A percentile compares a stretch with the other conserved stretches of the same genome.
Conservation (phyloP, 1,284 basidiomycete species). For the Kwoniella shivajii region DNA sequence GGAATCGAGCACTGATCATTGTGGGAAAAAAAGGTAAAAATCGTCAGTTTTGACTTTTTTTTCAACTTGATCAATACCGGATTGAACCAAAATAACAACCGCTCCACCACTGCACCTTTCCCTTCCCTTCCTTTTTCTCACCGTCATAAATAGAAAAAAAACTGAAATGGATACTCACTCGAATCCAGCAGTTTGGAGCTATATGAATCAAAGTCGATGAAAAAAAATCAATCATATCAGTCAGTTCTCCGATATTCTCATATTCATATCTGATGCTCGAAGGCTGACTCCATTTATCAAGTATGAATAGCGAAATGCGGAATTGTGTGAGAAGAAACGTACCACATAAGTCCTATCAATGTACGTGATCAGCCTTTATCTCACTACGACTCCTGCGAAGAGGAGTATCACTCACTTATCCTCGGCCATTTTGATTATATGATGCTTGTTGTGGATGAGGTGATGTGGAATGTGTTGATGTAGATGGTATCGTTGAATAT, state of each 20-base stretch:
- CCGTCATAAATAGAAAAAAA: background rate
- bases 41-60: background rate
- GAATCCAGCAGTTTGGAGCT: slow-evolving; percentile 57
- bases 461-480: too few relatives aligned
- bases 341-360: slow-evolving; percentile 50
- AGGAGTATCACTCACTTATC: slow-evolving; percentile 39
- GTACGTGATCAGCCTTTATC: background rate
- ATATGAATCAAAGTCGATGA: background rate
- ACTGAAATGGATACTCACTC: slow-evolving; percentile 45
- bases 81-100: too few relatives aligned
- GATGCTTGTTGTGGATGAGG: background rate
- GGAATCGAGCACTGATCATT: slow-evolving; percentile 82
- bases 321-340: slow-evolving; percentile 26
- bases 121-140: too few relatives aligned
- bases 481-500: too few relatives aligned
- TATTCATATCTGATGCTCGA: too few relatives aligned
- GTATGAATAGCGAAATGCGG: too few relatives aligned
- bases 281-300: too few relatives aligned
- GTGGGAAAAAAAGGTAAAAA: background rate
- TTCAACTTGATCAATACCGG: background rate
- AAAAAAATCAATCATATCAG: background rate
- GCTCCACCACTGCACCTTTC: too few relatives aligned
- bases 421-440: slow-evolving; percentile 40
- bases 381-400: background rate
- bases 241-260: background rate